These are phyloP conservation scores for Phytophthora pseudosyringae DNA, from an alignment of 352 stramenopile species.

Conservation along the genomic window DNA sequence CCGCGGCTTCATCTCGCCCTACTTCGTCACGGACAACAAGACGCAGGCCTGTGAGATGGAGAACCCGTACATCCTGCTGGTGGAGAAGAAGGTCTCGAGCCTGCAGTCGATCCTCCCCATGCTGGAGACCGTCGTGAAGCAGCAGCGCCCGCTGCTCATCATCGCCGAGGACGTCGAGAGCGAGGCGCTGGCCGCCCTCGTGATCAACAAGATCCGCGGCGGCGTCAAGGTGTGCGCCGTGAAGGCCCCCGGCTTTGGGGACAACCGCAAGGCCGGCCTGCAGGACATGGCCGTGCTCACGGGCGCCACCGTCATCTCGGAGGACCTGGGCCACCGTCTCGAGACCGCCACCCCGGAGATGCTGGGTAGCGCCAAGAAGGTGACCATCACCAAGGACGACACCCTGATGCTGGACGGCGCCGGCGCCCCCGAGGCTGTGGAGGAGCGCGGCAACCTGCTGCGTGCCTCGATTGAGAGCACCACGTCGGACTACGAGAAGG, in stretches of 20 bases:
- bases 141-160: constrained; percentile 97
- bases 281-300: constrained; percentile 99
- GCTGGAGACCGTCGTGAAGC: constrained; percentile 98
- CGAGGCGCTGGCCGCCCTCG: constrained; percentile 98
- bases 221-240: constrained; percentile 99
- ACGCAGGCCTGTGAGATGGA: constrained; percentile 99
- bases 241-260: constrained; percentile 99
- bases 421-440: constrained; percentile 93
- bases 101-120: constrained; percentile 97
- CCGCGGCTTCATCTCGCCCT: constrained; percentile 99
- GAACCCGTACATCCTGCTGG: constrained; percentile 98
- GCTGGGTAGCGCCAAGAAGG: constrained; percentile 94
- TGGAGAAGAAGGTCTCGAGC: constrained; percentile 99
- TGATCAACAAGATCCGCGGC: constrained; percentile 99
- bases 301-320: constrained; percentile 97
- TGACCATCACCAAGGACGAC: constrained; percentile 99
- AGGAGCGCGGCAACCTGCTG: constrained; percentile 97
- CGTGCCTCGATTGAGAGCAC: constrained; percentile 95
- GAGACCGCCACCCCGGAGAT: constrained; percentile 96
- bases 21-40: constrained; percentile 99
- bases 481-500: constrained; percentile 99
- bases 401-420: constrained; percentile 98
- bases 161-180: constrained; percentile 99
- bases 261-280: constrained; percentile 99
- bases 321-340: constrained; percentile 99